Evolutionary conservation across 768 basidiomycete species (phyloP).

Genomic region (Mycena vulgaris): DNA sequence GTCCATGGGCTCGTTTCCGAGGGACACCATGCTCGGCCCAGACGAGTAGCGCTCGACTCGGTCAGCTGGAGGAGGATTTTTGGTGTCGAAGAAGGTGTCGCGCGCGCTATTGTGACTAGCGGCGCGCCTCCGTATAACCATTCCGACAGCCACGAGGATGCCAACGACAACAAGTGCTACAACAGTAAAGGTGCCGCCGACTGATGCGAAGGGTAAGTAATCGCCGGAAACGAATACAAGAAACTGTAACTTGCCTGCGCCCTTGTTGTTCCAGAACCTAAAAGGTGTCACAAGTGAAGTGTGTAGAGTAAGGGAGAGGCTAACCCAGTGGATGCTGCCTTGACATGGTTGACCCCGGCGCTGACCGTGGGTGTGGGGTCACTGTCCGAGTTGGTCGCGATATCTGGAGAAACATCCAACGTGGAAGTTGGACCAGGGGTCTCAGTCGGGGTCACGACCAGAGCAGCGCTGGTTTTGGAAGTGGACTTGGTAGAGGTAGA

Average conservation of each 20-base stretch:
- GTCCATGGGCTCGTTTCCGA: slow-evolving; percentile 36
- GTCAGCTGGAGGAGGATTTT: slow-evolving; percentile 21
- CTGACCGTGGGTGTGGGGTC: slow-evolving; percentile 1
- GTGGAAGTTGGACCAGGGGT: neutral
- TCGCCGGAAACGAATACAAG: neutral
- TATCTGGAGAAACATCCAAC: neutral
- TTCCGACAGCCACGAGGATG: neutral
- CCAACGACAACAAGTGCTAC: slow-evolving; percentile 33
- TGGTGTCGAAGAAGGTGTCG: slow-evolving; percentile 38
- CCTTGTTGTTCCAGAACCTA: slow-evolving; percentile 37
- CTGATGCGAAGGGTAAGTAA: slow-evolving; percentile 4
- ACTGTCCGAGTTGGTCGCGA: neutral
- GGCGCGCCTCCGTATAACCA: slow-evolving; percentile 20
- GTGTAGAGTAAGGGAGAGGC: neutral
- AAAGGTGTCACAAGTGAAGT: neutral
- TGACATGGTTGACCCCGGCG: neutral
- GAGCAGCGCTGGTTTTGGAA: neutral
- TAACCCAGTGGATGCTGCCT: slow-evolving; percentile 30
- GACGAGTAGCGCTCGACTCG: slow-evolving; percentile 9
- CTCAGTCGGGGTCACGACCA: neutral
- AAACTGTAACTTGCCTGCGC: slow-evolving; percentile 20
- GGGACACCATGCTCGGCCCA: slow-evolving; percentile 32
- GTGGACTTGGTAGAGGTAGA: neutral
- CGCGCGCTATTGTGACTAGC: slow-evolving; percentile 27
- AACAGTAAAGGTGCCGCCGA: slow-evolving; percentile 34